These are phyloP conservation scores for Pezicula radicicola DNA, from an alignment of 2,329 filamentous ascomycete genomes.

Conservation along the genomic window DNA sequence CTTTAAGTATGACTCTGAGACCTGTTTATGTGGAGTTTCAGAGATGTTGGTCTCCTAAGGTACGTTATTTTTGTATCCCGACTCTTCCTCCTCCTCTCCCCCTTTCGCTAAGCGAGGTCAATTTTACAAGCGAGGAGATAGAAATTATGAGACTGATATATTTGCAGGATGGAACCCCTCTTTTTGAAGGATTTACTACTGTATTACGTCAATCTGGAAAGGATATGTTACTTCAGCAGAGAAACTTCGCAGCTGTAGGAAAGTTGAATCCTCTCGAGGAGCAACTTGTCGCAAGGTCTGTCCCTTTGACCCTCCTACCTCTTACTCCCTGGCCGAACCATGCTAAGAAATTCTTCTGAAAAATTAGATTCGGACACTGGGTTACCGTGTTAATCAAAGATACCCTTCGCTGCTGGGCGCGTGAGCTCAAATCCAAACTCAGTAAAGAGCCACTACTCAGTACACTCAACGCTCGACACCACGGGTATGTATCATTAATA, in stretches of 20 bases:
- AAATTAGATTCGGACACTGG: background rate
- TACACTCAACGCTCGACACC: constrained; percentile 5
- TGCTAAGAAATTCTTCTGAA: background rate
- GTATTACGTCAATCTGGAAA: constrained; percentile 4
- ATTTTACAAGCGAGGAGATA: too few species aligned
- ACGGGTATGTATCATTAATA: constrained; percentile 8
- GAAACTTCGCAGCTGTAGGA: background rate
- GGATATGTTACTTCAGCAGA: background rate
- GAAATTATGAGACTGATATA: background rate
- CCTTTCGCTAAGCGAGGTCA: too few species aligned
- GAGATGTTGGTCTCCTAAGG: background rate
- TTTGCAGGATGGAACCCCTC: background rate
- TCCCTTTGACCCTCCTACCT: background rate
- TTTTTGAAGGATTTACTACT: constrained; percentile 7
- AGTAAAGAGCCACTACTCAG: background rate
- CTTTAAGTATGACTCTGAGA: background rate
- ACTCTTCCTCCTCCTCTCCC: background rate
- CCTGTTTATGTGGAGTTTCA: background rate
- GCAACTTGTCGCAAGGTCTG: background rate
- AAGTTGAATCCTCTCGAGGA: constrained; percentile 2
- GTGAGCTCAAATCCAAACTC: background rate
- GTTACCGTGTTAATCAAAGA: constrained; percentile 4
- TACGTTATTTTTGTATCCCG: background rate
- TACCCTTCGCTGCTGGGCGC: constrained; percentile 2
- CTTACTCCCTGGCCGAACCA: background rate